phyloP scores from a whole-genome alignment of 306 rosid species.

The Gastrolobium bilobum region DNA sequence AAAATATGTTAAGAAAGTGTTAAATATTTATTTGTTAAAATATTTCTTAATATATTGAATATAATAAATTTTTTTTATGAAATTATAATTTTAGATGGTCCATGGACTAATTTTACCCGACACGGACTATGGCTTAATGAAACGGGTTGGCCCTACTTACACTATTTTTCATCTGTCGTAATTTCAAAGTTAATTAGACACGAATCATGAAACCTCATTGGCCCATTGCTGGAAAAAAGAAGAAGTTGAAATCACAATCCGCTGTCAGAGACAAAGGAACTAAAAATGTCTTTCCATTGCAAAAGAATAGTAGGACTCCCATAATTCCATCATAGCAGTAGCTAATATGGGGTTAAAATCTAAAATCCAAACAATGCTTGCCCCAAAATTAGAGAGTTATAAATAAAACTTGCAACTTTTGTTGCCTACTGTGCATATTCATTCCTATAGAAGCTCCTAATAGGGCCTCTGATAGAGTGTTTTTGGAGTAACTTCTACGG shows the following conservation, averaged over 20 bases:
- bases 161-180: neutral
- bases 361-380: constrained; percentile 64
- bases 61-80: too few relatives aligned
- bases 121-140: too few relatives aligned
- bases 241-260: neutral
- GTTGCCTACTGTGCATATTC: constrained; percentile 49
- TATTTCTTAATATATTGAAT: too few relatives aligned
- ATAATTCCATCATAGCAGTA: constrained; percentile 50
- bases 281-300: constrained; percentile 56
- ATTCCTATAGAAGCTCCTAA: constrained; percentile 64
- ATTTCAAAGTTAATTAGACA: neutral
- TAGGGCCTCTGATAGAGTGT: constrained; percentile 31
- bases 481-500: constrained; percentile 46
- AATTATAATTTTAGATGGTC: too few relatives aligned
- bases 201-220: neutral
- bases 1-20: too few relatives aligned
- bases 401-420: constrained; percentile 51
- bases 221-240: neutral
- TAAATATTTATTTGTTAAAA: too few relatives aligned
- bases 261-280: constrained; percentile 16
- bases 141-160: too few relatives aligned
- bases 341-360: constrained; percentile 55
- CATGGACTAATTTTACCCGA: too few relatives aligned
- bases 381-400: constrained; percentile 47
- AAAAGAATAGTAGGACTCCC: constrained; percentile 65